These are phyloP conservation scores for Huntiella abstrusa DNA, from an alignment of 2,329 filamentous ascomycete genomes.

Conservation along the genomic window DNA sequence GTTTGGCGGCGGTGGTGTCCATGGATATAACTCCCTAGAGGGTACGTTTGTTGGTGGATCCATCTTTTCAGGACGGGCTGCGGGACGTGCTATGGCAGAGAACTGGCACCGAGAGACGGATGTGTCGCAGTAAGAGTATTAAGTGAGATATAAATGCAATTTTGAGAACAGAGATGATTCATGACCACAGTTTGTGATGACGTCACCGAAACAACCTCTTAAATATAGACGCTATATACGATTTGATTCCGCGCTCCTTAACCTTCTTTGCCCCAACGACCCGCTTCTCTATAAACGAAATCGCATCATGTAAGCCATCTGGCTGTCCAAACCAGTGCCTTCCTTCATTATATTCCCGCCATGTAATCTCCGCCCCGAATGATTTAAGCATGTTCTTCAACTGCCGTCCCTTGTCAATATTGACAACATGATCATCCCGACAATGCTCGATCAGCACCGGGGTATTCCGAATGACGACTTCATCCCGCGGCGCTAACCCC, in stretches of 20 bases:
- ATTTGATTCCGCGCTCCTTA: neutral
- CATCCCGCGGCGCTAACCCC: neutral
- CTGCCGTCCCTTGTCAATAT: neutral
- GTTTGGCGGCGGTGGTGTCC: constrained; percentile 42
- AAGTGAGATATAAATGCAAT: neutral
- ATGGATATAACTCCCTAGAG: constrained; percentile 42
- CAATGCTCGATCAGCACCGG: neutral
- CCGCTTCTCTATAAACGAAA: neutral
- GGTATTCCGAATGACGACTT: neutral
- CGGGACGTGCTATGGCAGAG: constrained; percentile 34
- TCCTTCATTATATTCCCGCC: neutral
- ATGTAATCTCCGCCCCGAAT: neutral
- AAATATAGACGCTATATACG: neutral
- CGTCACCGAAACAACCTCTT: neutral
- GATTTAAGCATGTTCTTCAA: neutral
- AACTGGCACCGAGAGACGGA: constrained; percentile 16
- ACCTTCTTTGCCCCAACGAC: neutral
- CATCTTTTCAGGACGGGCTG: constrained; percentile 41
- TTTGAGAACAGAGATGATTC: neutral
- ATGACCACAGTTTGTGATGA: neutral
- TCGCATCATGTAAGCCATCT: neutral
- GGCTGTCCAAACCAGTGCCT: constrained; percentile 1
- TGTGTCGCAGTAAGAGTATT: neutral
- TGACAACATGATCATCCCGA: constrained; percentile 1
- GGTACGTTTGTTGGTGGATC: constrained; percentile 44